phyloP scores from a whole-genome alignment of 371 early-diverging fungal species.

The Batrachochytrium dendrobatidis region DNA sequence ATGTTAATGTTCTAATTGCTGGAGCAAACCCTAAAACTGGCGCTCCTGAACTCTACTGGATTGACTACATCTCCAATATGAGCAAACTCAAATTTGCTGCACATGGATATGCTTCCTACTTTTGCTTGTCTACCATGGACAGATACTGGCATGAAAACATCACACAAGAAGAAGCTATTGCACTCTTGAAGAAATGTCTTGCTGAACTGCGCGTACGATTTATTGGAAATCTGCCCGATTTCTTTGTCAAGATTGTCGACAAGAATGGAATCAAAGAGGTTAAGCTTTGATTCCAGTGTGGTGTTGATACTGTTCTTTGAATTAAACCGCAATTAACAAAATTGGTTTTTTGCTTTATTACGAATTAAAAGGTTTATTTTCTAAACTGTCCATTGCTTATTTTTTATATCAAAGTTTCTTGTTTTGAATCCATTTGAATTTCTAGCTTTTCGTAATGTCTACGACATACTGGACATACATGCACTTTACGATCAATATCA shows the following conservation, averaged over 20 bases:
- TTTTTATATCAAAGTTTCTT: no score
- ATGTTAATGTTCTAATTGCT: conserved; percentile 83
- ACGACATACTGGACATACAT: no score
- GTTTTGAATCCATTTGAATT: no score
- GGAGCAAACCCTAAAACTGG: conserved; percentile 72
- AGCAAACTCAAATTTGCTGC: conserved; percentile 79
- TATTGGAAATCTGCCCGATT: conserved; percentile 76
- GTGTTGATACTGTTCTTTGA: not conserved
- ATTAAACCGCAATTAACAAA: no score
- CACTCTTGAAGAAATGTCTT: conserved; percentile 74
- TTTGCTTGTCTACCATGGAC: conserved; percentile 87
- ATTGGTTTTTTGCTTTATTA: no score
- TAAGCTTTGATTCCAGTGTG: conserved; percentile 9
- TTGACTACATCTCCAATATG: conserved; percentile 83
- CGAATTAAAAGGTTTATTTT: no score
- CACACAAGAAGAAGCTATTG: conserved; percentile 73
- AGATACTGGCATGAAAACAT: conserved; percentile 81
- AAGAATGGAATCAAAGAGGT: conserved; percentile 66
- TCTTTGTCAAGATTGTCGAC: conserved; percentile 76
- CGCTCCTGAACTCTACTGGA: conserved; percentile 79
- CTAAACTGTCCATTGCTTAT: no score
- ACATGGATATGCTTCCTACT: conserved; percentile 91
- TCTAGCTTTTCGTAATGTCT: no score
- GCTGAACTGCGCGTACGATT: conserved; percentile 81
- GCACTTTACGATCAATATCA: no score